Conservation (phyloP, 1,139 yeast species). For the Yamadazyma diddensiae region DNA sequence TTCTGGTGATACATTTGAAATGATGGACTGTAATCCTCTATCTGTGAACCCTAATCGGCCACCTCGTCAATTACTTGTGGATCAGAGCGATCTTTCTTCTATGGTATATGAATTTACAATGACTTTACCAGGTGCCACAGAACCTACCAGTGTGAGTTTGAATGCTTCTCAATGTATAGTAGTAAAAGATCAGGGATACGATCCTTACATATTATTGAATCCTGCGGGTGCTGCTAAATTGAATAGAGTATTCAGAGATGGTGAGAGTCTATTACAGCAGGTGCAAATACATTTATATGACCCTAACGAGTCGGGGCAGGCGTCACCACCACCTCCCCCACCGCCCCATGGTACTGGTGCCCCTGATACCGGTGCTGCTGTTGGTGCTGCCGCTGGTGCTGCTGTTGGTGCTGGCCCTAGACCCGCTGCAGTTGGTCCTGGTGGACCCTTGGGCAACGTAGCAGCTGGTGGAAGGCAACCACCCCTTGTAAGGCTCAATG, state of each 20-base stretch:
- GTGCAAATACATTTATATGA: constrained; percentile 18
- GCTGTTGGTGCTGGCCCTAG: not conserved
- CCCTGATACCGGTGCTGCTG: too few relatives aligned
- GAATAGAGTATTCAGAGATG: constrained; percentile 15
- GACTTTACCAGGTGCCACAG: constrained; percentile 13
- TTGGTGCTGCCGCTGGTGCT: not conserved
- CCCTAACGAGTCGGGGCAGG: too few relatives aligned
- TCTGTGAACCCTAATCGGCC: constrained; percentile 6
- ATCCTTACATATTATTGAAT: constrained; percentile 40
- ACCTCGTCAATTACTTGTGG: constrained; percentile 18
- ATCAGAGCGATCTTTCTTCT: constrained; percentile 23
- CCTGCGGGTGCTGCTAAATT: constrained; percentile 34
- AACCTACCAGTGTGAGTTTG: constrained; percentile 20
- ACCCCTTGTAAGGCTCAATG: not conserved
- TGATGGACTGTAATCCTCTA: constrained; percentile 12
- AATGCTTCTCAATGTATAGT: constrained; percentile 43
- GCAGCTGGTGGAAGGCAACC: not conserved
- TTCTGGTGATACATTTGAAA: constrained; percentile 26
- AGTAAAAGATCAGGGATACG: constrained; percentile 30
- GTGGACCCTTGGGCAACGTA: not conserved
- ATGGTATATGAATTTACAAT: constrained; percentile 22
- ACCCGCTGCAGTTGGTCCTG: not conserved
- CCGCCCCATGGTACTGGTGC: too few relatives aligned
- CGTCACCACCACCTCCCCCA: too few relatives aligned
- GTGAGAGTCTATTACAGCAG: constrained; percentile 20